Evolutionary conservation across 306 rosid genomes (phyloP), one percentile per base, ranked within the genome.

Genomic region (Quercus mongolica): DNA sequence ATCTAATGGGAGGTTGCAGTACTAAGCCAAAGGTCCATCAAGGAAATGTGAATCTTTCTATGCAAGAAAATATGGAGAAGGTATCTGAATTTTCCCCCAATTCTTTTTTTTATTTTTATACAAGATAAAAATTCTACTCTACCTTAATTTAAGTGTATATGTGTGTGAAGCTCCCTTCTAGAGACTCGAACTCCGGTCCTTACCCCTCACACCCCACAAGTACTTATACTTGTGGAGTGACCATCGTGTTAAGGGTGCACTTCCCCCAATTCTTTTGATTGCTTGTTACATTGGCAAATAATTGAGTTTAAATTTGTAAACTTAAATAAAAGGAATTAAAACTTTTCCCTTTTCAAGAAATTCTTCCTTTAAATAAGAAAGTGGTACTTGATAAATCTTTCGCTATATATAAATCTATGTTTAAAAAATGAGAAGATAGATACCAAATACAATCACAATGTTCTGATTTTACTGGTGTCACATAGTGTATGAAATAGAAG

Each of bases 1-100:
- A 67, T 74, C 62, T 76, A 52, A 44, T 41, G 77, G 94, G 74
- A 79, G 69, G 79, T 74, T 69, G 74, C 56, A 64, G 59, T 78
- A 44, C 54, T 44, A 73, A 79, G 82, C 71, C 80, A 80, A 20
- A 56, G 67, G 75, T 80, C 61, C 76, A 83, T 56, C 86, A 82
- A 77, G 77, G 38, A 76, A 76, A 81, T 33, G 73, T 77, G 77
- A 78, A 76, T 65, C 68, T 83, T 51, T 62, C 87, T 49, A 76
- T 59, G 55, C 58, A 73, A 64, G 79, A 79, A 81, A 77, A 62
- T 44, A 17, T 19, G 71, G 89, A 85, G 69, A 85, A 90, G 94
- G 96, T 92, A 79, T 41, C 55, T 73, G 26, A 71, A 38, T 74
- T 63, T 61, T 75, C 58, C 67, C 26, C 67, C 76, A 20, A 69